A percentile compares a stretch with the other conserved stretches of the same genome.
phyloP scores from a whole-genome alignment of 805 yeast species.

The Candida saitoana region DNA sequence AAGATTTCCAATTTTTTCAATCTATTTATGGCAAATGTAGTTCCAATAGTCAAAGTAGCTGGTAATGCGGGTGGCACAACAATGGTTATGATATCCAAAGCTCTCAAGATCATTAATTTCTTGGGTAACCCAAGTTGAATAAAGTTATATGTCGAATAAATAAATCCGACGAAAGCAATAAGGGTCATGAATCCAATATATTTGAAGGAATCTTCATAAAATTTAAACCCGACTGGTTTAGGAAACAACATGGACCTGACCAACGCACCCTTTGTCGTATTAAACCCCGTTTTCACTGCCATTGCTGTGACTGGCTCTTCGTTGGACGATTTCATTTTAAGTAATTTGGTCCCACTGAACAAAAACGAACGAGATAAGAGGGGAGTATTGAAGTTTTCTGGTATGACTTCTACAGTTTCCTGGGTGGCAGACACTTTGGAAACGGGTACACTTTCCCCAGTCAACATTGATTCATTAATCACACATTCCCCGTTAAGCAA shows the following conservation, averaged over 20 bases:
- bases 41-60: conserved; percentile 94
- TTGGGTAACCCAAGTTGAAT: conserved; percentile 68
- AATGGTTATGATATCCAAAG: conserved; percentile 89
- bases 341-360: conserved; percentile 84
- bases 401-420: conserved; percentile 54
- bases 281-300: conserved; percentile 86
- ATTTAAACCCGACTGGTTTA: conserved; percentile 87
- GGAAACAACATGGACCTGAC: conserved; percentile 96
- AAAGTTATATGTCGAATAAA: conserved; percentile 78
- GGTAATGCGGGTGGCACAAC: conserved; percentile 99
- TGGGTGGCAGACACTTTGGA: conserved; percentile 67
- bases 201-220: conserved; percentile 90
- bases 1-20: conserved; percentile 62
- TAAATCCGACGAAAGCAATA: conserved; percentile 81
- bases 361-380: conserved; percentile 70
- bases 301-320: conserved; percentile 82
- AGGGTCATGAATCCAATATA: conserved; percentile 92
- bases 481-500: conserved; percentile 89
- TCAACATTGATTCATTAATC: conserved; percentile 95
- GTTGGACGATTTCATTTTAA: conserved; percentile 71
- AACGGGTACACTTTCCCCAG: conserved; percentile 98
- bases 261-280: conserved; percentile 92
- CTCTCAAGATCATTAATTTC: conserved; percentile 73
- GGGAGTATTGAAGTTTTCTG: conserved; percentile 60
- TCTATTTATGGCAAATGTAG: conserved; percentile 83